Evolutionary conservation across 164 flowering plant genomes (phyloP), one percentile per base, ranked within the genome.

Genomic region (Stephania cephalantha): DNA sequence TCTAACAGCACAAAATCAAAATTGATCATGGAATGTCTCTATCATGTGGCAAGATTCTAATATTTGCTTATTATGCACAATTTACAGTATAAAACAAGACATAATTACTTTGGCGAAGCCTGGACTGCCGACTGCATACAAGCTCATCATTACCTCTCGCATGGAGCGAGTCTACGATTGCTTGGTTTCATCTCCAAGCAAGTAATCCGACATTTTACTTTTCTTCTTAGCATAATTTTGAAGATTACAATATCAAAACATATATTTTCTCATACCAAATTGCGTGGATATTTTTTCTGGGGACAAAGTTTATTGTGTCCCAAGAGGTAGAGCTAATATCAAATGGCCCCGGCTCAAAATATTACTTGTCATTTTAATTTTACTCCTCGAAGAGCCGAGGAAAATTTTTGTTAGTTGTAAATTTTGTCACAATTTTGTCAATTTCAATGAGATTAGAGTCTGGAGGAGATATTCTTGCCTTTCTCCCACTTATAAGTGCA

Each of bases 51-150:
- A 30, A 73, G 46, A 61, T 68, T 52, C 83, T 85, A 77, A 82
- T 72, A 1, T 66, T 25, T 73, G 17, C 4, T 63, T 70, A 1
- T 74, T 48, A 10, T 79, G 31, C 72, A 69, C 94, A 95, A 13
- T 79, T 25, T 73, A 69, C 94, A 95, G 99, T 75, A 83, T 95
- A 87, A 88, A 84, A 76, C 90, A 86, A 80, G 98, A 95, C 77
- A 91, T 95, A 6, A 67, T 88, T 72, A 91, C 91, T 72, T 71
- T 95, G 75, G 96, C 79, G 17, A 95, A 88, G 82, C 96, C 98
- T 44, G 80, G 79, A 30, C 79, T 93, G 78, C 87, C 76, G 48
- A 86, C 89, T 42, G 68, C 77, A 9, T 76, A 88, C 71, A 95
- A 93, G 83, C 89, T 91, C 69, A 75, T 69, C 1, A 77, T 90